Base-by-base conservation (phyloP, 345 rosid species). In the Ailanthus altissimus region DNA sequence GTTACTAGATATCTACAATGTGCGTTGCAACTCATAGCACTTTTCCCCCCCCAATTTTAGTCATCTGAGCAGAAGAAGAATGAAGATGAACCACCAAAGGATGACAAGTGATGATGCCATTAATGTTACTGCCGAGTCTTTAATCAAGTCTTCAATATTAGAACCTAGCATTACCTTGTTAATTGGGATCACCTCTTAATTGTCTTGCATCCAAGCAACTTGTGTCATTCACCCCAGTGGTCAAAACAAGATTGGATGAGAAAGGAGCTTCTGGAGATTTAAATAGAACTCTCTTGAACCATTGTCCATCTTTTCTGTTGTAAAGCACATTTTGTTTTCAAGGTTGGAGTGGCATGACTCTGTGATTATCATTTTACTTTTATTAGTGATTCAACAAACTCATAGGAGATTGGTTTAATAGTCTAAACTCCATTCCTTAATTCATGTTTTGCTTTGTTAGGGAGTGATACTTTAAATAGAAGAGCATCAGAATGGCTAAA, bases 21-120 rank as follows among this genome's bases (percentile, higher is more conserved):
- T 18, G 18, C 25, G 26, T 49, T 74, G 28, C 15, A 51, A 6
- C 70, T 49, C 8, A 13, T n/a, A n/a, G 36, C 53, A 26, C 53
- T 1, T 38, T 25, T 46, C 20, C 0, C 46, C 3, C 16, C 68
- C 2, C 56, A 45, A n/a, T 68, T 0, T 18, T 45, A 36, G 12
- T 66, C 81, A 83, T 78, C 88, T 0, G 74, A 81, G 61, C 73
- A 84, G 67, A 86, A 88, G 85, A 84, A 81, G 79, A 61, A 88
- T 1, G 83, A 86, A 73, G 90, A 87, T n/a, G 28, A 83, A 38
- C 81, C 84, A 26, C 78, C 79, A 57, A 77, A 70, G 51, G 86
- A 81, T 70, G 86, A 83, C 53, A 80, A 88, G 79, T 88, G 85
- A 88, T 77, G 78, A 70, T 18, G 36, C 14, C 28, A 14, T 56